Evolutionary conservation across 2,329 filamentous ascomycete genomes (phyloP).

Genomic region (Claviceps sp.): DNA sequence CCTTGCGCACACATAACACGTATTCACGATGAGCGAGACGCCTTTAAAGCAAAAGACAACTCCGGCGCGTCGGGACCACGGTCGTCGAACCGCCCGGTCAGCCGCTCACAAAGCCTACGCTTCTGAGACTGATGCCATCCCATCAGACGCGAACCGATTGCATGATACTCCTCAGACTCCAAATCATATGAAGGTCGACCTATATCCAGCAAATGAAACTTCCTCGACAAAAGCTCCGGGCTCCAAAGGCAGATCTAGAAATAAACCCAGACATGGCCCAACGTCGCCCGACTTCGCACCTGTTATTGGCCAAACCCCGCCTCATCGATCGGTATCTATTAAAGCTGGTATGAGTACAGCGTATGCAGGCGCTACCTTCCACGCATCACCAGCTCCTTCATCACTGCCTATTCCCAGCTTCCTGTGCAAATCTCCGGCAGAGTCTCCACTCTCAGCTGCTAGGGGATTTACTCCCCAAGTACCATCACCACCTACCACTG

Average conservation of each 20-base stretch:
- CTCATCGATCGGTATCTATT: constrained; percentile 26
- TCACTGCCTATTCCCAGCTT: constrained; percentile 86
- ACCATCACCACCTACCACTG: constrained; percentile 38
- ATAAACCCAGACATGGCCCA: constrained; percentile 14
- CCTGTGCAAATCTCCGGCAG: constrained; percentile 58
- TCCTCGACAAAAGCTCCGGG: constrained; percentile 16
- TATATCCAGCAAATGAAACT: constrained; percentile 16
- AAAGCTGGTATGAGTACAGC: constrained; percentile 39
- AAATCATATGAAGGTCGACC: constrained; percentile 26
- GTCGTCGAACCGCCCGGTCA: constrained; percentile 26
- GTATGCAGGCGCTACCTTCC: constrained; percentile 90
- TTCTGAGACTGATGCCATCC: constrained; percentile 39
- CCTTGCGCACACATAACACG: not conserved
- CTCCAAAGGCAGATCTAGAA: constrained; percentile 18
- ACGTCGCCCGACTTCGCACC: constrained; percentile 29
- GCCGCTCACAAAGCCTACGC: constrained; percentile 41
- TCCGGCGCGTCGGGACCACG: constrained; percentile 24
- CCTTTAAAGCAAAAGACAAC: constrained; percentile 12
- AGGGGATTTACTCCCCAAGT: constrained; percentile 23
- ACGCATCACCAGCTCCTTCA: constrained; percentile 84
- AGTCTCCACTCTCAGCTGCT: constrained; percentile 34
- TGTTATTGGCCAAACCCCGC: constrained; percentile 28
- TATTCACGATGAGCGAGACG: constrained; percentile 4
- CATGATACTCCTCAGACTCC: constrained; percentile 31
- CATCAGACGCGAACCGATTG: constrained; percentile 20